phyloP scores from a whole-genome alignment of 345 rosid genomes.

The Pelargonium nanum region DNA sequence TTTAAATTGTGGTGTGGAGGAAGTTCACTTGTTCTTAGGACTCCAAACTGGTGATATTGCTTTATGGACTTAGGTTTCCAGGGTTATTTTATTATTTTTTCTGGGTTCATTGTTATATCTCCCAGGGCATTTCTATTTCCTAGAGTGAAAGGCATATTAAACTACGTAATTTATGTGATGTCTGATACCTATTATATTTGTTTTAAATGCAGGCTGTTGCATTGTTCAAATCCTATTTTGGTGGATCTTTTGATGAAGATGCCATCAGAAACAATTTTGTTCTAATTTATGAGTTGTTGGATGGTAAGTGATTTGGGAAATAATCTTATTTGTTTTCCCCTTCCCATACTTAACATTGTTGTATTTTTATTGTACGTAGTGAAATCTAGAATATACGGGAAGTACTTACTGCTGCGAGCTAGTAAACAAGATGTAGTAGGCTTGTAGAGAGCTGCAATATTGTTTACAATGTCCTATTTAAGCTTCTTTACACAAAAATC shows the following conservation, averaged over 20 bases:
- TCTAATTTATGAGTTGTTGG: conserved; percentile 89
- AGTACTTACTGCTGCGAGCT: not conserved
- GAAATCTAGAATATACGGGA: not conserved
- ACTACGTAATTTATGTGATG: not conserved
- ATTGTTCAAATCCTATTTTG: conserved; percentile 91
- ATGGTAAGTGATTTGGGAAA: conserved; percentile 38
- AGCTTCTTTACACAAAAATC: not conserved
- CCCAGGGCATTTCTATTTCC: not conserved
- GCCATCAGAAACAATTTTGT: conserved; percentile 94
- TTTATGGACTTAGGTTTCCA: not conserved
- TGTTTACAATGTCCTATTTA: too few species aligned
- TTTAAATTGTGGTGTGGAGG: not conserved
- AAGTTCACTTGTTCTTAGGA: not conserved
- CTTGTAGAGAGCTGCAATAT: not conserved
- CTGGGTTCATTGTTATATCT: not conserved
- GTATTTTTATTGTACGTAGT: not conserved
- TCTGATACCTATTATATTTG: conserved; percentile 4
- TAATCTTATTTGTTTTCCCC: not conserved
- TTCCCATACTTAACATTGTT: conserved; percentile 1
- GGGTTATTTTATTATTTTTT: too few species aligned
- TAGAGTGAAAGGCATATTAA: not conserved
- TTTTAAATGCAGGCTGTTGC: conserved; percentile 66
- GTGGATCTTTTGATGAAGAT: conserved; percentile 98
- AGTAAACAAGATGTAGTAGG: not conserved
- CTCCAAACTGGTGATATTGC: not conserved